These are phyloP conservation scores for Lavandula angustifolia DNA, from an alignment of 257 asterid species.

Conservation along the genomic window DNA sequence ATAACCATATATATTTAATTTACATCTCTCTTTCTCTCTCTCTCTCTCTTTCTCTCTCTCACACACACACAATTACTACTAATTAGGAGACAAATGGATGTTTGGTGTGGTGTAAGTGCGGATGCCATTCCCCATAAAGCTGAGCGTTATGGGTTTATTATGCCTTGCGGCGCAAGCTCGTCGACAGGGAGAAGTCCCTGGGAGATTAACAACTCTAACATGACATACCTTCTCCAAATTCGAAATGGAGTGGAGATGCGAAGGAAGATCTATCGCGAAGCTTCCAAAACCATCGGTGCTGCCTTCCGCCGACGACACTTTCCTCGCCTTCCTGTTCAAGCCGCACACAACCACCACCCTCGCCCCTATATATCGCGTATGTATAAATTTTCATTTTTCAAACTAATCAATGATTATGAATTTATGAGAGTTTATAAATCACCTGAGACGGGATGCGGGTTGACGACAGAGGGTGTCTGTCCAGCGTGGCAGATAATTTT, in stretches of 20 bases:
- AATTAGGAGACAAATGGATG: conserved; percentile 35
- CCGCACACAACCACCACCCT: conserved; percentile 53
- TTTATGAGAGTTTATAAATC: background rate
- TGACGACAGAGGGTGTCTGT: too few species aligned
- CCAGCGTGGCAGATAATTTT: conserved; percentile 43
- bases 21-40: too few species aligned
- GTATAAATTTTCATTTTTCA: background rate
- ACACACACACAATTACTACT: too few species aligned
- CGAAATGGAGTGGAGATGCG: conserved; percentile 82
- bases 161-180: conserved; percentile 38
- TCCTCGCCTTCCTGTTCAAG: conserved; percentile 26
- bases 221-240: conserved; percentile 59
- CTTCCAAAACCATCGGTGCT: conserved; percentile 56
- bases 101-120: conserved; percentile 56
- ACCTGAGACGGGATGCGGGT: conserved; percentile 55
- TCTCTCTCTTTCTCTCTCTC: too few species aligned
- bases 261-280: conserved; percentile 63
- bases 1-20: too few species aligned
- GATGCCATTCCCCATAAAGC: conserved; percentile 40
- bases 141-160: conserved; percentile 34
- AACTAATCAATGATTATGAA: conserved; percentile 17
- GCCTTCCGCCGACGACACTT: conserved; percentile 34
- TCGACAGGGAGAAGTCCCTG: conserved; percentile 42
- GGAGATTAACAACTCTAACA: conserved; percentile 49
- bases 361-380: conserved; percentile 45